phyloP scores from a whole-genome alignment of 2,329 filamentous ascomycete genomes.

The Colletotrichum cuscutae region DNA sequence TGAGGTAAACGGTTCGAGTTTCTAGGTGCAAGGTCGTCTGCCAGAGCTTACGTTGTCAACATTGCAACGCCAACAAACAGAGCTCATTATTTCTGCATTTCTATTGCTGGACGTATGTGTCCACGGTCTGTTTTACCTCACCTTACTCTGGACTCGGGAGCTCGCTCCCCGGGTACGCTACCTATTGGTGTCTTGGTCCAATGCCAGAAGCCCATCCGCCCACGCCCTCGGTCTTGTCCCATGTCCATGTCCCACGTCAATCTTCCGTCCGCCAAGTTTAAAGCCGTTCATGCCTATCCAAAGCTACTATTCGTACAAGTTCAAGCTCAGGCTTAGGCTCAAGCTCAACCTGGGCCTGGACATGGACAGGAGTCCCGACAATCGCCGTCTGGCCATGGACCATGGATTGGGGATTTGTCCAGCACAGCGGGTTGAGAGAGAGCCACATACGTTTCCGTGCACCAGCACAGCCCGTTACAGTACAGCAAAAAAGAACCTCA shows the following conservation, averaged over 20 bases:
- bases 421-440: too few species aligned
- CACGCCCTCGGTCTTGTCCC: constrained; percentile 6
- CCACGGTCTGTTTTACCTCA: not conserved
- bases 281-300: not conserved
- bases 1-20: not conserved
- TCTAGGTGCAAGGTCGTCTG: not conserved
- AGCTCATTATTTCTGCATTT: not conserved
- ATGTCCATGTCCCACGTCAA: not conserved
- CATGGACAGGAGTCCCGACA: constrained; percentile 9
- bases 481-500: constrained; percentile 7
- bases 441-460: not conserved
- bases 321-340: not conserved
- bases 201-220: constrained; percentile 14
- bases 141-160: not conserved
- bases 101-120: not conserved
- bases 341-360: not conserved
- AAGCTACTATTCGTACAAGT: not conserved
- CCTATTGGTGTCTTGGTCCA: constrained; percentile 22
- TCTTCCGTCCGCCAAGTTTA: not conserved
- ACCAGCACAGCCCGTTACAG: constrained; percentile 1
- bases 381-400: constrained; percentile 10
- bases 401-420: too few species aligned
- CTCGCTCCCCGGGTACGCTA: not conserved
- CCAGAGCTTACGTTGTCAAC: not conserved
- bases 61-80: not conserved